Percentiles rank a stretch among this genome's conserved stretches.
phyloP scores from a whole-genome alignment of 148 eudicot genomes.

The Rhododendron henanense region DNA sequence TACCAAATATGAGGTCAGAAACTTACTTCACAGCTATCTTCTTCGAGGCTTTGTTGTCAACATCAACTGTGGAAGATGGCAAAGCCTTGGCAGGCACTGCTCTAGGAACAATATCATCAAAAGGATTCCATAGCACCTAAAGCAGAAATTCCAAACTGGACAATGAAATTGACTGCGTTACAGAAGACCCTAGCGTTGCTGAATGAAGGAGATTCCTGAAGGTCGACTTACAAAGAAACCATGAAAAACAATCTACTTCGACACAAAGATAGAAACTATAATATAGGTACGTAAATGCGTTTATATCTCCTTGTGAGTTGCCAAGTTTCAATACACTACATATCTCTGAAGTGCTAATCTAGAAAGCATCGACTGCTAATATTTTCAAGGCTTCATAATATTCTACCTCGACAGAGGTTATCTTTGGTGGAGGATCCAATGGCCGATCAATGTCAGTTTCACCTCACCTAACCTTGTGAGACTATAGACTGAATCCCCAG shows the following conservation, averaged over 20 bases:
- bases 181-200: not conserved
- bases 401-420: constrained; percentile 70
- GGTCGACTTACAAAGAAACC: not conserved
- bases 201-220: not conserved
- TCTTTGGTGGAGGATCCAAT: constrained; percentile 76
- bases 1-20: not conserved
- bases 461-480: constrained; percentile 70
- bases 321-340: not conserved
- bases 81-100: constrained; percentile 31
- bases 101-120: constrained; percentile 91
- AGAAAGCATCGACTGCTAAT: not conserved
- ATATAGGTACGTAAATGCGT: not conserved
- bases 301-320: not conserved
- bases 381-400: not conserved
- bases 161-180: constrained; percentile 2
- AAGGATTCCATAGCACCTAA: constrained; percentile 95
- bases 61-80: constrained; percentile 33
- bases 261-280: not conserved
- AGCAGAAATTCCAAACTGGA: constrained; percentile 8
- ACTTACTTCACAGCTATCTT: constrained; percentile 85
- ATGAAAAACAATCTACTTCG: constrained; percentile 8
- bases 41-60: constrained; percentile 50
- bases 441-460: constrained; percentile 90
- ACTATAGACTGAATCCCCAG: constrained; percentile 93
- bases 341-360: not conserved